Evolutionary conservation across 352 stramenopile genomes (phyloP).

Genomic region (Phytopythium vexans): DNA sequence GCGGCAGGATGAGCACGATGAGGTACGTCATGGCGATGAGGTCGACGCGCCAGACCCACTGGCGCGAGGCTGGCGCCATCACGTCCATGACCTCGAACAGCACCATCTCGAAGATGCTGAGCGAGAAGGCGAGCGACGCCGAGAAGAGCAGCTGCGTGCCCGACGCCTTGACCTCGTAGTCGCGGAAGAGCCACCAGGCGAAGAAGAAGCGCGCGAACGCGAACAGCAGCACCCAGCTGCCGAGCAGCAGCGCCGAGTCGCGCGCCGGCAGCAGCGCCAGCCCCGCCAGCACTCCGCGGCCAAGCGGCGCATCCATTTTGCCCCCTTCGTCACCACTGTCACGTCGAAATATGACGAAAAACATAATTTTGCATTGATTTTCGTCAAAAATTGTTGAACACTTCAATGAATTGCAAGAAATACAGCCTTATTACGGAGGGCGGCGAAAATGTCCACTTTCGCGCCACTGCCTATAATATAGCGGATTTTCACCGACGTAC

Average conservation of each 20-base stretch:
- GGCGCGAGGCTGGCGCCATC: slow-evolving; percentile 50
- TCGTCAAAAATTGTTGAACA: too few species aligned
- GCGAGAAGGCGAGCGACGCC: slow-evolving; percentile 67
- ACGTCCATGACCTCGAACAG: slow-evolving; percentile 79
- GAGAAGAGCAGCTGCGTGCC: slow-evolving; percentile 70
- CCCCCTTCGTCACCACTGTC: too few species aligned
- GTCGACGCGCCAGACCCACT: slow-evolving; percentile 76
- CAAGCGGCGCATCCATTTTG: neutral
- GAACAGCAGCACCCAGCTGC: slow-evolving; percentile 58
- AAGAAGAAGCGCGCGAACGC: slow-evolving; percentile 78
- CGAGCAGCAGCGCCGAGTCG: slow-evolving; percentile 25
- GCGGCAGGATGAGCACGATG: slow-evolving; percentile 68
- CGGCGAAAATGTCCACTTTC: too few species aligned
- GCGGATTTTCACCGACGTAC: too few species aligned
- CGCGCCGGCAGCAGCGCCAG: slow-evolving; percentile 19
- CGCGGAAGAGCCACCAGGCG: slow-evolving; percentile 79
- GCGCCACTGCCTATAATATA: too few species aligned
- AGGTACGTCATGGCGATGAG: slow-evolving; percentile 77
- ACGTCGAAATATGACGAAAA: too few species aligned
- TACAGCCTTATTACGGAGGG: slow-evolving; percentile 8
- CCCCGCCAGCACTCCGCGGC: slow-evolving; percentile 5
- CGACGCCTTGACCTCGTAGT: slow-evolving; percentile 70
- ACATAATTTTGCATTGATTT: too few species aligned
- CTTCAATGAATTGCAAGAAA: slow-evolving; percentile 4
- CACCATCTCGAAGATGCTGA: slow-evolving; percentile 81